Conservation (phyloP, 176 grass and related monocot species). For the Oryza officinalis region DNA sequence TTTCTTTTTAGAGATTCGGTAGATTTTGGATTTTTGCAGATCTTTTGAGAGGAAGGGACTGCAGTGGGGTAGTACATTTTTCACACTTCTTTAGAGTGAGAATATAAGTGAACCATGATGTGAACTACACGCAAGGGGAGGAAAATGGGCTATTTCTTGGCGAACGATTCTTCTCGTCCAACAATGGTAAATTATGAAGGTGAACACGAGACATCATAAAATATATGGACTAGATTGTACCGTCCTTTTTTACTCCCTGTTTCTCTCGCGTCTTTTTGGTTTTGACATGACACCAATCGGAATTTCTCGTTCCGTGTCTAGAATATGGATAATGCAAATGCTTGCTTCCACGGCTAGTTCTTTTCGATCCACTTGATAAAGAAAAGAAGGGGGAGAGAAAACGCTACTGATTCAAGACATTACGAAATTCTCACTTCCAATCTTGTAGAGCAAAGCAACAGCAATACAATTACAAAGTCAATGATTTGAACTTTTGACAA, state of each 20-base stretch:
- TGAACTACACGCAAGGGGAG: constrained; percentile 34
- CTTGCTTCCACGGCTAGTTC: constrained; percentile 8
- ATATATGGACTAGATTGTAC: not conserved
- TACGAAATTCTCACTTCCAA: constrained; percentile 26
- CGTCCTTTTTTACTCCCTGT: not conserved
- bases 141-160: not conserved
- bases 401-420: constrained; percentile 15
- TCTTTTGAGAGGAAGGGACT: constrained; percentile 34
- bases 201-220: constrained; percentile 16
- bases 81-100: not conserved
- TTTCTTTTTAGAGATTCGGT: constrained; percentile 35
- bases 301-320: constrained; percentile 3
- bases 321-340: constrained; percentile 27
- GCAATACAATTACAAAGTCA: constrained; percentile 3
- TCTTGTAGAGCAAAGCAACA: constrained; percentile 23
- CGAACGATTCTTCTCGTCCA: constrained; percentile 26
- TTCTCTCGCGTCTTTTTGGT: constrained; percentile 18
- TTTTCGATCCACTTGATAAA: constrained; percentile 18
- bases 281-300: constrained; percentile 14
- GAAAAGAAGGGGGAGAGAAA: constrained; percentile 16
- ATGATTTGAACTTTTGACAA: constrained; percentile 21
- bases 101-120: constrained; percentile 14
- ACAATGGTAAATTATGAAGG: constrained; percentile 11
- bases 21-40: constrained; percentile 42
- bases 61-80: not conserved